Percentiles rank a stretch among this genome's conserved stretches.
These are phyloP conservation scores for Talaromyces sp. DNA, from an alignment of 2,329 filamentous ascomycete genomes.

Conservation along the genomic window DNA sequence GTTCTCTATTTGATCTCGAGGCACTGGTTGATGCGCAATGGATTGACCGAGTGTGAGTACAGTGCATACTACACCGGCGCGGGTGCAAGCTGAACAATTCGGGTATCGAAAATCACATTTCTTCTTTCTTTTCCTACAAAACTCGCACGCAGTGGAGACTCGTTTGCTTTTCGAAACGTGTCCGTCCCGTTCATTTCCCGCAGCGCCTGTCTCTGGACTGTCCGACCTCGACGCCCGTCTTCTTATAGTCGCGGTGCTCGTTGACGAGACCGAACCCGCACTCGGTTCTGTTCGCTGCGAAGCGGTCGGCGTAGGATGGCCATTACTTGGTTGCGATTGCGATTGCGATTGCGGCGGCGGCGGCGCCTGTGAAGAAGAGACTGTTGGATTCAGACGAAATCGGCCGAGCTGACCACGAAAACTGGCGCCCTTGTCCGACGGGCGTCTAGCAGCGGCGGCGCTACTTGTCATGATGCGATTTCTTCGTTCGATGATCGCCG, in stretches of 20 bases:
- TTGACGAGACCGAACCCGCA: constrained; percentile 1
- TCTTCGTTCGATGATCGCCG: background rate
- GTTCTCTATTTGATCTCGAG: constrained; percentile 39
- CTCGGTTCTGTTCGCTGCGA: background rate
- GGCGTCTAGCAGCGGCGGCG: constrained; percentile 8
- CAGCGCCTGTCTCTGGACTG: constrained; percentile 15
- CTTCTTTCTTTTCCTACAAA: constrained; percentile 41
- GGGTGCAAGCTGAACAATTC: constrained; percentile 39
- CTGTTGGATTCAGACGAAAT: constrained; percentile 27
- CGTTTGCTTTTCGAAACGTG: constrained; percentile 26
- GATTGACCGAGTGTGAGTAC: constrained; percentile 38
- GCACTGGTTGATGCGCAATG: constrained; percentile 36
- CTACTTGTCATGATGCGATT: constrained; percentile 11
- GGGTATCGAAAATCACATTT: constrained; percentile 43
- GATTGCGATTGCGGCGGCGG: constrained; percentile 11
- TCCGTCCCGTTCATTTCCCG: constrained; percentile 21
- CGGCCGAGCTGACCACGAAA: constrained; percentile 34
- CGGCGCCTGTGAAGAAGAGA: constrained; percentile 2
- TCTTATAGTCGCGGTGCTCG: constrained; percentile 15
- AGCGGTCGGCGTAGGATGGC: background rate
- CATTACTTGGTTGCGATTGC: constrained; percentile 9
- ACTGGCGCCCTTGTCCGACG: constrained; percentile 9
- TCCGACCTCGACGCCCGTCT: constrained; percentile 12
- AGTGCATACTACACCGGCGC: constrained; percentile 40
- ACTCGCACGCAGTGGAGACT: constrained; percentile 40